These are phyloP conservation scores for Mycena sanguinolenta DNA, from an alignment of 768 basidiomycete species.

Conservation along the genomic window DNA sequence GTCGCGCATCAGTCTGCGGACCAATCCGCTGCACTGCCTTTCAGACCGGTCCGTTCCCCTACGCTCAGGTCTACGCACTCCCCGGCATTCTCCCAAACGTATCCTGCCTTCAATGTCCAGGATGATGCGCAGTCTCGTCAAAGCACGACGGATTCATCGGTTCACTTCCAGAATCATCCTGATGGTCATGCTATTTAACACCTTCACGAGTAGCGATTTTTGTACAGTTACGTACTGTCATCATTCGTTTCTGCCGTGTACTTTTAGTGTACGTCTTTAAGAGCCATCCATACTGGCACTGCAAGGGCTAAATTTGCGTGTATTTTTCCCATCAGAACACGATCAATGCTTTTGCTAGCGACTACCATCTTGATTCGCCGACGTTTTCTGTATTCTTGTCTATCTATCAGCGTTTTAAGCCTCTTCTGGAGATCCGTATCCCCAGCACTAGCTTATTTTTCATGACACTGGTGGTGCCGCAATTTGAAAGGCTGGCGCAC, in stretches of 20 bases:
- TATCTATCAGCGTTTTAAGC: too few species aligned
- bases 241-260: not conserved
- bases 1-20: not conserved
- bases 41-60: not conserved
- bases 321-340: too few species aligned
- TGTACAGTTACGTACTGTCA: not conserved
- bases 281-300: too few species aligned
- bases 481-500: too few species aligned
- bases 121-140: not conserved
- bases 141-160: not conserved
- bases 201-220: not conserved
- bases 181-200: not conserved
- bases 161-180: not conserved
- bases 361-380: too few species aligned
- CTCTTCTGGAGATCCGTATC: too few species aligned
- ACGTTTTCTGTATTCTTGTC: too few species aligned
- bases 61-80: conserved; percentile 6
- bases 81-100: not conserved
- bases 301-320: too few species aligned
- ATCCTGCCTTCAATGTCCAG: not conserved
- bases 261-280: not conserved
- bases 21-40: not conserved
- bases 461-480: too few species aligned
- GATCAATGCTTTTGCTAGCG: too few species aligned
- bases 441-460: too few species aligned